Base-by-base conservation (phyloP, 805 yeast genomes). In the Lipomyces mesembrius region DNA sequence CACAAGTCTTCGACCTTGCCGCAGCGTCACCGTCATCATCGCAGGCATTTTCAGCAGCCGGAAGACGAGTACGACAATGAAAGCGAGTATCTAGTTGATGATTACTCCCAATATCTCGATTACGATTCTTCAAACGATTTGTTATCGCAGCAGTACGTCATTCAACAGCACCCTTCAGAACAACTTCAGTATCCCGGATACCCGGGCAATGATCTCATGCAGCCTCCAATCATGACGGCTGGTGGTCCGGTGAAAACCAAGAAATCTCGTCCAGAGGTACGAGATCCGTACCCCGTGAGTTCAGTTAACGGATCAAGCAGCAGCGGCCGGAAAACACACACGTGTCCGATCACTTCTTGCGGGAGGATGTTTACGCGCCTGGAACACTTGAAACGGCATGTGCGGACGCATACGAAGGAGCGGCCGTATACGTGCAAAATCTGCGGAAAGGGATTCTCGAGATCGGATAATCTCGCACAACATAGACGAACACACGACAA, bases 401-500 rank as follows among this genome's bases (percentile, higher is more conserved):
- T 69, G 17, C 64, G 72, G 11, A 67, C 72, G n/a, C 72, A 69
- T 32, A 69, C 72, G 12, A 68, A 68, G 34, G 72, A 69, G 25
- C 27, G 72, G 29, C 72, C 72, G 20, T 69, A 68, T 43, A 65
- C 37, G 9, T 69, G 72, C 60, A 62, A 62, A 49, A 57, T 69
- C 8, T 69, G 72, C 59, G 62, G 62, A 17, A 69, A 65, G 32
- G 65, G 68, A 12, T 69, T 69, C 49, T 68, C 73, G 58, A 64
- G 74, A 0, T 67, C 67, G 2, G 71, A 63, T 37, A 72, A 65
- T 32, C 60, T 63, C 1, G 65, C 65, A 5, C 73, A 67, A 60
- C 73, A 70, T 62, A 66, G 69, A 14, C 66, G 71, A 32, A 69
- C 73, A 17, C 71, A 71, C 60, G 71, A 68, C 12, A 68, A 68